Evolutionary conservation across 495 filamentous ascomycete species (phyloP), one percentile per base, ranked within the genome.

Genomic region (Letharia lupina): DNA sequence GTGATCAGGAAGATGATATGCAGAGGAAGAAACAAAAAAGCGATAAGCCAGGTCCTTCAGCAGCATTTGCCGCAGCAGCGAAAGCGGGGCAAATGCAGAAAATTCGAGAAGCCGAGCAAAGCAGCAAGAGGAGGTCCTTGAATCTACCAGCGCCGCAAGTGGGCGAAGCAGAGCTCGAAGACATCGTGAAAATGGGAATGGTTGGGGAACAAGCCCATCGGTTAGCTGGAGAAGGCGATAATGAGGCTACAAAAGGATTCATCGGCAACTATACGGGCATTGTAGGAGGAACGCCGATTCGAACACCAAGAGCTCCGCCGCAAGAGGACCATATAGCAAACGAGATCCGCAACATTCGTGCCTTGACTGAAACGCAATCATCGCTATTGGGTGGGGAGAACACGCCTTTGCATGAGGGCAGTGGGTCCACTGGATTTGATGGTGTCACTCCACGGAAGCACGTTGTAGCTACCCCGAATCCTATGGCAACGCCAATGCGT

Each of bases 121-220:
- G 91, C 75, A 96, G 89, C 80, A 98, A 96, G 76, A 84, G 94
- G 62, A 82, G 91, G 63, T 76, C 86, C 23, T 81, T 98, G 56
- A 84, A 86, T 45, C 79, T 98, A 47, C 94, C 94, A 13, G 79
- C 87, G 7, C 94, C 94, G 28, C 94, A 98, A 77, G 92, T 98
- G 64, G 86, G 88, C 73, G 94, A 98, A 69, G 81, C 85, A 42
- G 94, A 98, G 75, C 83, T 98, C 69, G 94, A 98, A 73, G 92
- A 96, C 72, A 97, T 98, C 73, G 92, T 98, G 56, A 98, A 98
- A 76, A 95, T 97, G 91, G 95, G 94, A 39, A 89, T 96, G 87
- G 84, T 91, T 60, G 94, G 91, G 45, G 91, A 96, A 69, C 88
- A 87, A 67, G 94, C 93, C n/a, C 91, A 86, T 72, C 79, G 82